Evolutionary conservation across 805 yeast species (phyloP).

Genomic region (Cyberlindnera mycetangii): DNA sequence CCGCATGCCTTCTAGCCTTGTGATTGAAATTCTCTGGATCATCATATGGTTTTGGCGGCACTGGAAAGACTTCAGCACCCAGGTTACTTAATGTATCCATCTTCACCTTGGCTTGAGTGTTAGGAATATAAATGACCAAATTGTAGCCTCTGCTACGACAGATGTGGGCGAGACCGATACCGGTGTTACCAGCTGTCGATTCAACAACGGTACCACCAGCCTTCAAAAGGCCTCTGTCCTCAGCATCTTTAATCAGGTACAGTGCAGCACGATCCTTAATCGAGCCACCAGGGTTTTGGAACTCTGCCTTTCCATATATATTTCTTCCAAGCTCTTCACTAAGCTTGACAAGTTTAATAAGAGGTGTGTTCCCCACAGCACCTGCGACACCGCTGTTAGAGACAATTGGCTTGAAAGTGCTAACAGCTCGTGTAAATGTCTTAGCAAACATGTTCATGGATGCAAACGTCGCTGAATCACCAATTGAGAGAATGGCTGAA

Average conservation of each 20-base stretch:
- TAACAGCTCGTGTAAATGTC: constrained; percentile 10
- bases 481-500: not conserved
- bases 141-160: constrained; percentile 82
- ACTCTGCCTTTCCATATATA: constrained; percentile 87
- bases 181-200: constrained; percentile 97
- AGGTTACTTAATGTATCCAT: constrained; percentile 68
- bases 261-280: constrained; percentile 90
- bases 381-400: constrained; percentile 68
- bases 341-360: constrained; percentile 57
- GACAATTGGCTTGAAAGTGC: constrained; percentile 47
- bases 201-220: constrained; percentile 89
- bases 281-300: constrained; percentile 92
- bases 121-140: constrained; percentile 87
- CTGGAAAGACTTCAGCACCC: constrained; percentile 87
- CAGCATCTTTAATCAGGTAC: constrained; percentile 76
- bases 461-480: too few species aligned
- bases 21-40: constrained; percentile 86
- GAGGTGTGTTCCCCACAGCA: constrained; percentile 93
- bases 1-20: constrained; percentile 84
- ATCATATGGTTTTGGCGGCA: constrained; percentile 79
- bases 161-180: constrained; percentile 82
- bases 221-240: constrained; percentile 53
- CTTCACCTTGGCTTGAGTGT: constrained; percentile 80
- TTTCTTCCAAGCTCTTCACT: constrained; percentile 63
- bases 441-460: constrained; percentile 12